Conservation (phyloP, 768 basidiomycete genomes). For the Panus rudis region DNA sequence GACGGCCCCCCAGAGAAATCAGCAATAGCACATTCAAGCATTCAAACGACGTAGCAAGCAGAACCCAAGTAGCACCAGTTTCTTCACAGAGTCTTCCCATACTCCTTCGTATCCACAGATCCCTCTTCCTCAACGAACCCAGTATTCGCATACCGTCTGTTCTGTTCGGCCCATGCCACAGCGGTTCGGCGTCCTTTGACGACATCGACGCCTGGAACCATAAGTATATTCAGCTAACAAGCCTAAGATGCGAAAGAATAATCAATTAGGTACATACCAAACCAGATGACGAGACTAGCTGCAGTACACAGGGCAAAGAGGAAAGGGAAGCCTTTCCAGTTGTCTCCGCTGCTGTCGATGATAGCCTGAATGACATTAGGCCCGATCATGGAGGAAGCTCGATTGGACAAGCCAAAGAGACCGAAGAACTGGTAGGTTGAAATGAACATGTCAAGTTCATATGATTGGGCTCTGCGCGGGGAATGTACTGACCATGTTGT, state of each 20-base stretch:
- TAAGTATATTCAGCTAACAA: not conserved
- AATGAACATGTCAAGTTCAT: not conserved
- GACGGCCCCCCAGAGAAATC: too few relatives aligned
- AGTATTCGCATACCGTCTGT: conserved; percentile 19
- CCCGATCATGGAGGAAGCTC: conserved; percentile 82
- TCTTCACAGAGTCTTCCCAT: too few relatives aligned
- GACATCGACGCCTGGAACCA: conserved; percentile 27
- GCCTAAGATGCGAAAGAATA: not conserved
- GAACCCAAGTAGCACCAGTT: too few relatives aligned
- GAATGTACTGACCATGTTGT: conserved; percentile 51
- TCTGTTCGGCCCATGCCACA: conserved; percentile 30
- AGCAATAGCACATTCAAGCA: too few relatives aligned
- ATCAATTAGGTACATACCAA: conserved; percentile 35
- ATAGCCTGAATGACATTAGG: conserved; percentile 83
- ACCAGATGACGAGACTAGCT: conserved; percentile 74
- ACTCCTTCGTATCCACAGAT: conserved; percentile 6
- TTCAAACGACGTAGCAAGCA: too few relatives aligned
- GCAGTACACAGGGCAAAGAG: conserved; percentile 62
- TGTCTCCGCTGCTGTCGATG: conserved; percentile 62
- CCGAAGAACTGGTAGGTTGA: conserved; percentile 63
- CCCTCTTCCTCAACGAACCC: conserved; percentile 17
- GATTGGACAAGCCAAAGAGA: conserved; percentile 76
- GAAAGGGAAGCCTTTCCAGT: conserved; percentile 84
- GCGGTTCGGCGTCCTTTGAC: conserved; percentile 31
- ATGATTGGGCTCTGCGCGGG: not conserved